Conservation (phyloP, 441 rosid species). For the Jatropha podagrica region DNA sequence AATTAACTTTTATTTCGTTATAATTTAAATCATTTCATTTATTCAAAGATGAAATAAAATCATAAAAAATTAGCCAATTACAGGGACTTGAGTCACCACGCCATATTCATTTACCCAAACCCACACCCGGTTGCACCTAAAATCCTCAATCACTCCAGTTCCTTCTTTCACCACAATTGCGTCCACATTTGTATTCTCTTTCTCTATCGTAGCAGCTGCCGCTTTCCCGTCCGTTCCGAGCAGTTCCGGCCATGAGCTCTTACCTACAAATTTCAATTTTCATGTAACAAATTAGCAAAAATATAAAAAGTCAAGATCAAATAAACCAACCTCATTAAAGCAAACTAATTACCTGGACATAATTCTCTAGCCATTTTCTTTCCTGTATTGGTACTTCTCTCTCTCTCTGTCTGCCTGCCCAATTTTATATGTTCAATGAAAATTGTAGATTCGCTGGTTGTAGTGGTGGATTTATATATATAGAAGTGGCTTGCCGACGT, state of each 20-base stretch:
- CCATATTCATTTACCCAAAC: constrained; percentile 39
- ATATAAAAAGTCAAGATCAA: too few relatives aligned
- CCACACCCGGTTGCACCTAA: constrained; percentile 48
- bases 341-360: neutral
- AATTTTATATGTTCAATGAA: neutral
- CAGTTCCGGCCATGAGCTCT: constrained; percentile 51
- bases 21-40: too few relatives aligned
- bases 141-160: constrained; percentile 35
- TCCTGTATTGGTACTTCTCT: neutral
- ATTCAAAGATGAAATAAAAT: too few relatives aligned
- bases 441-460: neutral
- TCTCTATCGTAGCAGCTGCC: constrained; percentile 41
- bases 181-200: constrained; percentile 36
- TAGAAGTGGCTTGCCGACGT: neutral
- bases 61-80: constrained; percentile 8
- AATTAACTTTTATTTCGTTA: too few relatives aligned
- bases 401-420: neutral
- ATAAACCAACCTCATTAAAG: neutral
- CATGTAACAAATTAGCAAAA: neutral
- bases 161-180: constrained; percentile 41
- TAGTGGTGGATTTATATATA: neutral
- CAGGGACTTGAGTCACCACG: constrained; percentile 29
- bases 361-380: neutral
- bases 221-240: constrained; percentile 38
- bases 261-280: neutral